Base-by-base conservation (phyloP, 2,329 filamentous ascomycete genomes). In the Clathrospora elynae region DNA sequence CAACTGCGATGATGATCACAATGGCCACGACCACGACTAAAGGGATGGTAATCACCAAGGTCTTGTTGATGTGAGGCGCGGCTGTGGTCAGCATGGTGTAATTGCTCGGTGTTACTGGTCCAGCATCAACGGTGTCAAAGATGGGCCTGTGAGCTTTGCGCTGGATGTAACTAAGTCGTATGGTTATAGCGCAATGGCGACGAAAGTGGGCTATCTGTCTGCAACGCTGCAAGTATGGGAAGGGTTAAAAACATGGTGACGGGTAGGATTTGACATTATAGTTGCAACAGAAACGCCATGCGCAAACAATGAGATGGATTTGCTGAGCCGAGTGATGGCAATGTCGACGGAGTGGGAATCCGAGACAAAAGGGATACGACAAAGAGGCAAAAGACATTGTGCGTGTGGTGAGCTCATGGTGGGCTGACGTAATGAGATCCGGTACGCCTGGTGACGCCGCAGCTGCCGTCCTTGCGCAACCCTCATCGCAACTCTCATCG, bases 391-490 rank as follows among this genome's bases (percentile, higher is more conserved):
- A 23, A 10, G 10, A 23, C 20, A 23, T 23, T 23, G 20, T 23
- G 20, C 20, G 6, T 23, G 33, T 46, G 42, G 42, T 37, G 37
- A 31, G 32, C 39, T 18, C 25, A 46, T 35, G 32, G 37, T 42
- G 43, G 30, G 43, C 43, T 42, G 39, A 42, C 43, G 43, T 46
- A 38, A 46, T 46, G 43, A 23, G 33, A 5, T 32, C 23, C 13
- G n/a, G n/a, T n/a, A 9, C 42, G 33, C 28, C 32, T 32, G 19
- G 36, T 19, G 42, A 30, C 43, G 12, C 29, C 25, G 18, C 13
- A 24, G 22, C 26, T 33, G 9, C 37, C 33, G 23, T 23, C 14
- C 33, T n/a, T n/a, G n/a, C n/a, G 7, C 19, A 13, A 20, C 25
- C 14, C 9, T 19, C 33, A 31, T 29, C 24, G 24, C 34, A 20